Base-by-base conservation (phyloP, 768 basidiomycete species). In the Tulasnella sp. region DNA sequence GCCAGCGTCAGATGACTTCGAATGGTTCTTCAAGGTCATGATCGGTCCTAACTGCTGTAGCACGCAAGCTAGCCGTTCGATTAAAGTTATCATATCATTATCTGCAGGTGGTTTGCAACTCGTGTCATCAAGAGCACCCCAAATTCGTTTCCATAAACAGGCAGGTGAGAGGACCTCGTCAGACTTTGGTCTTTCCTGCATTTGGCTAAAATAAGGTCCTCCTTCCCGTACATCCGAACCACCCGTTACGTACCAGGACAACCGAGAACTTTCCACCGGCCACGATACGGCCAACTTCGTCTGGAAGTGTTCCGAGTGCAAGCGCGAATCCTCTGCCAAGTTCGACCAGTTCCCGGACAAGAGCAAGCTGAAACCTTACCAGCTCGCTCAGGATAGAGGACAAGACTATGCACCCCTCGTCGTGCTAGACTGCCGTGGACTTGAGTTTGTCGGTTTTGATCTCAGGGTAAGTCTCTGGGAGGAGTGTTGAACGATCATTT, bases 361-460 rank as follows among this genome's bases (percentile, higher is more conserved):
- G 70, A 94, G 94, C 82, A 84, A 83, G 0, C 84, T 86, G 31
- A 90, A 91, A 77, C 64, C 75, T 29, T 76, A 76, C 67, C 37
- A 76, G 64, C 4, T 70, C 14, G 67, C 36, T n/a, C 67, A 37
- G 22, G 39, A 42, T 68, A 88, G 89, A 75, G 85, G 85, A 31
- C 89, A 85, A 11, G 85, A 88, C 68, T 90, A 90, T 69, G 87
- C 86, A 0, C 88, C 90, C 4, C 83, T 96, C 37, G 83, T 94
- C 8, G 86, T 86, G 3, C 84, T 97, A 52, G 94, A 97, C 79
- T 97, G 94, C 81, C 87, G 94, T 34, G 95, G 94, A 5, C 86
- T 96, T 22, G 94, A 97, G 81, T 92, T 96, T 78, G 85, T 85
- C 8, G 88, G 83, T 5, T 96, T 96, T 81, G 89, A 94, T 81